Evolutionary conservation across 1,139 yeast genomes (phyloP).

Genomic region (Suhomyces bokatorum): DNA sequence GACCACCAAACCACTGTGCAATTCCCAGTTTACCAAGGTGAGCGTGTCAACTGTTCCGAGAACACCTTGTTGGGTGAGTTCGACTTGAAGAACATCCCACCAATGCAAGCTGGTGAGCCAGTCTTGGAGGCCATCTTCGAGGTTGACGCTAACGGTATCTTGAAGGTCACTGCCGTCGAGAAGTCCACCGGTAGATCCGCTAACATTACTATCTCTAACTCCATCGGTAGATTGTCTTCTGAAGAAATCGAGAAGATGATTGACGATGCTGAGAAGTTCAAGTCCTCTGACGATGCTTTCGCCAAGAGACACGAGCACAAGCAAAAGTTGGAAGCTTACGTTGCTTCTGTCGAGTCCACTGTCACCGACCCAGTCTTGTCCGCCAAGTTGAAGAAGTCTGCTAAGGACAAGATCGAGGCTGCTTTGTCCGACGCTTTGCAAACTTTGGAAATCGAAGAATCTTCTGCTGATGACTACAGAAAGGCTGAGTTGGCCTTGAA

Average conservation of each 20-base stretch:
- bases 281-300: conserved; percentile 98
- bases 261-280: conserved; percentile 97
- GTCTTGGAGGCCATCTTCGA: conserved; percentile 99
- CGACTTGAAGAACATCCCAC: conserved; percentile 98
- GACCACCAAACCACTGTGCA: conserved; percentile 99
- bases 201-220: conserved; percentile 99
- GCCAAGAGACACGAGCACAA: conserved; percentile 99
- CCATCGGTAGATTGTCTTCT: conserved; percentile 97
- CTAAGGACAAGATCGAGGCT: conserved; percentile 96
- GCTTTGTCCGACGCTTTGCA: conserved; percentile 98
- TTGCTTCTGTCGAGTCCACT: conserved; percentile 94
- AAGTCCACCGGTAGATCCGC: conserved; percentile 99
- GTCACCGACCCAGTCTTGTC: conserved; percentile 98
- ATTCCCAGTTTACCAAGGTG: conserved; percentile 99
- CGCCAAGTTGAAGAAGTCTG: conserved; percentile 96
- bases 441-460: conserved; percentile 95
- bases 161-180: conserved; percentile 99
- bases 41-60: conserved; percentile 99
- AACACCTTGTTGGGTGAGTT: conserved; percentile 99
- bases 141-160: conserved; percentile 99
- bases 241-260: conserved; percentile 99
- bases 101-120: conserved; percentile 99
- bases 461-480: conserved; percentile 95
- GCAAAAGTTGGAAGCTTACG: conserved; percentile 99
- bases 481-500: conserved; percentile 99